Evolutionary conservation across 2,329 filamentous ascomycete species (phyloP).

Genomic region (Penicillium sp.): DNA sequence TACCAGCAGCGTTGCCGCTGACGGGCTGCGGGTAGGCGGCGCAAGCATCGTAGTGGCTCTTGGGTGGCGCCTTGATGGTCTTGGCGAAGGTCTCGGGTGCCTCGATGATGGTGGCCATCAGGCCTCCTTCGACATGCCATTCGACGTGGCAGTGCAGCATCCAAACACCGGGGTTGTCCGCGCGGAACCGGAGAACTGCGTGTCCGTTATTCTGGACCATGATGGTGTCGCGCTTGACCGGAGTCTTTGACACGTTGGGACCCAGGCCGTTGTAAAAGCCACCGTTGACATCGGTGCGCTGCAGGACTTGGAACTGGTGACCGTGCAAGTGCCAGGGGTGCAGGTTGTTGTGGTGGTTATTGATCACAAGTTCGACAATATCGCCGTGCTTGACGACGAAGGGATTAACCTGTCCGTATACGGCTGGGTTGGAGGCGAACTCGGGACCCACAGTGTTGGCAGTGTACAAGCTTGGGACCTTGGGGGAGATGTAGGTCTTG

Average conservation of each 20-base stretch:
- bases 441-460: slow-evolving; percentile 57
- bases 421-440: slow-evolving; percentile 52
- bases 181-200: slow-evolving; percentile 34
- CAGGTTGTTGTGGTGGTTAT: slow-evolving; percentile 35
- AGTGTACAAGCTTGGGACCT: slow-evolving; percentile 77
- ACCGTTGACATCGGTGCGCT: slow-evolving; percentile 25
- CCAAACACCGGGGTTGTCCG: slow-evolving; percentile 39
- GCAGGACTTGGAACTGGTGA: slow-evolving; percentile 50
- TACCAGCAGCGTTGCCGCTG: slow-evolving; percentile 27
- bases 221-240: slow-evolving; percentile 34
- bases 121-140: slow-evolving; percentile 35
- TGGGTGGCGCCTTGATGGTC: slow-evolving; percentile 16
- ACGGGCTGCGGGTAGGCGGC: slow-evolving; percentile 20
- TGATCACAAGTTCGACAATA: slow-evolving; percentile 38
- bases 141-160: slow-evolving; percentile 39
- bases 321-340: slow-evolving; percentile 53
- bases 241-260: slow-evolving; percentile 26
- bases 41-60: slow-evolving; percentile 24
- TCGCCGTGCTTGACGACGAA: slow-evolving; percentile 64
- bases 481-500: slow-evolving; percentile 68
- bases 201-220: slow-evolving; percentile 35
- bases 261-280: slow-evolving; percentile 28
- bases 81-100: slow-evolving; percentile 28
- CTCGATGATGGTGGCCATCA: slow-evolving; percentile 33
- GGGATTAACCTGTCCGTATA: slow-evolving; percentile 67